Evolutionary conservation across 208 protist genomes (phyloP), one percentile per base, ranked within the genome.

Genomic region (Tritrichomonas foetus): DNA sequence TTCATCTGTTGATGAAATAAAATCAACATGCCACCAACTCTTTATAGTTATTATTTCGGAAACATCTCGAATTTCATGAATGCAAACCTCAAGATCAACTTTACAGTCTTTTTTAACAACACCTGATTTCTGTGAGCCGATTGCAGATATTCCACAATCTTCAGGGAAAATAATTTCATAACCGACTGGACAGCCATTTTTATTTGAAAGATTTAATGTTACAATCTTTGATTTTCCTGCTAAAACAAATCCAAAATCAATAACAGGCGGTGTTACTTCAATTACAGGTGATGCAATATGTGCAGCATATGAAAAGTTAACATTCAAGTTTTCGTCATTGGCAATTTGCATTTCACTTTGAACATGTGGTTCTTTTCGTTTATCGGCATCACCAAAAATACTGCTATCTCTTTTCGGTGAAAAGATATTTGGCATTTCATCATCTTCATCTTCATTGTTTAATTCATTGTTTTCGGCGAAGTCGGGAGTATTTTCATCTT

Each of bases 361-460:
- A 61, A 61, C 53, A 22, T 5, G 11, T 61, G 53, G 53, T 16
- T 22, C 5, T 61, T 5, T 16, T 22, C 11, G 16, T 22, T 61
- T 61, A 16, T 61, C 16, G 5, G 5, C 53, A 22, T 61, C 11
- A 61, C 11, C 5, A 61, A 22, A 22, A 16, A 61, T 61, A 61
- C 16, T 61, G 53, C 5, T 61, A 16, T 16, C 16, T 16, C 53
- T 61, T n/a, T 75, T 75, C 14, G 41, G 74, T 50, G 74, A 30
- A 39, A 82, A 82, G 8, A 82, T 82, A 50, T 82, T 82, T 50
- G 74, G 74, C 33, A 82, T 82, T 50, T 82, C 74, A 27, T 82
- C 74, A 25, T 82, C n/a, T n/a, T n/a, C 44, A 13, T 75, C 69
- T 36, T 36, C 3, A 47, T 75, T 75, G 22, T 75, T 36, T 75